A percentile compares a stretch with the other conserved stretches of the same genome.
These are phyloP conservation scores for Colletotrichum sp. DNA, from an alignment of 2,329 filamentous ascomycete genomes.

Conservation along the genomic window DNA sequence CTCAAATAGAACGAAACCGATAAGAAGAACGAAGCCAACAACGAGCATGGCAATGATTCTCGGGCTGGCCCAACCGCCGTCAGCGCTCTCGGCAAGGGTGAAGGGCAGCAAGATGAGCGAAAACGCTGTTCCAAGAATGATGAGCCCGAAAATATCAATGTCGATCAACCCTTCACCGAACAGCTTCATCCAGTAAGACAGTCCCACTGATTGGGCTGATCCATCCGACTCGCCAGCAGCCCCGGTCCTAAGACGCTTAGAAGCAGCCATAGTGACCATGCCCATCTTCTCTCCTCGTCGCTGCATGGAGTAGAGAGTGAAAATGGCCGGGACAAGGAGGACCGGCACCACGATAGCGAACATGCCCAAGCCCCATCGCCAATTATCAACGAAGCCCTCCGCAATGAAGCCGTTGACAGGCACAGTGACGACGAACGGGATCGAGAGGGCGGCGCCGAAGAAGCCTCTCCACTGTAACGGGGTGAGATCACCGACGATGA, in stretches of 20 bases:
- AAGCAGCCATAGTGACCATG: slow-evolving; percentile 43
- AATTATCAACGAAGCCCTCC: slow-evolving; percentile 45
- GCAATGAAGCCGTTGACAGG: slow-evolving; percentile 47
- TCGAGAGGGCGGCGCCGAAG: slow-evolving; percentile 31
- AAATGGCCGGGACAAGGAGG: slow-evolving; percentile 59
- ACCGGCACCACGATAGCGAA: slow-evolving; percentile 67
- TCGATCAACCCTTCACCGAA: slow-evolving; percentile 52
- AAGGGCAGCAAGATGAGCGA: slow-evolving; percentile 68
- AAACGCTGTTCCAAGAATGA: slow-evolving; percentile 62
- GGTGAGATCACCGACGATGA: slow-evolving; percentile 40
- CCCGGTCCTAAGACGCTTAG: slow-evolving; percentile 38
- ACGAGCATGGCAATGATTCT: slow-evolving; percentile 33
- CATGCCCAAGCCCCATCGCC: slow-evolving; percentile 69
- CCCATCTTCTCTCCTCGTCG: slow-evolving; percentile 60
- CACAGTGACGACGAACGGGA: slow-evolving; percentile 40
- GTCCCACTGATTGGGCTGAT: not conserved
- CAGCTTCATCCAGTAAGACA: slow-evolving; percentile 26
- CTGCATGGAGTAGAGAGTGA: slow-evolving; percentile 62
- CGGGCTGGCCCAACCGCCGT: slow-evolving; percentile 35
- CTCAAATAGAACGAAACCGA: slow-evolving; percentile 39
- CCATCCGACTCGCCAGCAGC: slow-evolving; percentile 4
- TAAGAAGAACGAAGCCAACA: slow-evolving; percentile 29
- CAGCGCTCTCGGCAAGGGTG: slow-evolving; percentile 49
- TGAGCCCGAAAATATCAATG: slow-evolving; percentile 63
- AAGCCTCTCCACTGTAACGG: slow-evolving; percentile 42